Percentiles rank a stretch among this genome's conserved stretches.
Conservation (phyloP, 2,329 filamentous ascomycete genomes). For the Fusarium anguioides region DNA sequence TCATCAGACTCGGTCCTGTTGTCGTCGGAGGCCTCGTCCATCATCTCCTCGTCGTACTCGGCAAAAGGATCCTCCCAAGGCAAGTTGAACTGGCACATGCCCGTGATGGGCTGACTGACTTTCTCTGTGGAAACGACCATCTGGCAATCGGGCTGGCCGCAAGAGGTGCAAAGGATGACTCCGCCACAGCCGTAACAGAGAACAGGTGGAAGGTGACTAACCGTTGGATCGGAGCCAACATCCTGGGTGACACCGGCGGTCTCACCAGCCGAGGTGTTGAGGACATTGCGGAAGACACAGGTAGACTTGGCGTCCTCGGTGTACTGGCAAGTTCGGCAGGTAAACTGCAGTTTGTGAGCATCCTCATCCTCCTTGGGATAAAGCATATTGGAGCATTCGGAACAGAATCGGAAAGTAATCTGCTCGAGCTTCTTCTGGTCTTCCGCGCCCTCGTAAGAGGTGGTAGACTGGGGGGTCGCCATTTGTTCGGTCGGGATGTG, state of each 20-base stretch:
- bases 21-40: conserved; percentile 43
- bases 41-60: conserved; percentile 55
- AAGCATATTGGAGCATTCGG: conserved; percentile 98
- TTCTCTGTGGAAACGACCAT: conserved; percentile 34
- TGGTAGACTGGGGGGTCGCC: conserved; percentile 67
- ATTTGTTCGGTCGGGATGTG: conserved; percentile 52
- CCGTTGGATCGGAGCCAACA: conserved; percentile 97
- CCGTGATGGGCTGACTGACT: conserved; percentile 42
- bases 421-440: conserved; percentile 73
- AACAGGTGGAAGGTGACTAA: conserved; percentile 71
- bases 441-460: conserved; percentile 54
- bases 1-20: conserved; percentile 33
- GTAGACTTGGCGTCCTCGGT: conserved; percentile 86
- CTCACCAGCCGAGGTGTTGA: conserved; percentile 91
- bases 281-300: conserved; percentile 95
- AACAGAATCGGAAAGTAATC: conserved; percentile 97
- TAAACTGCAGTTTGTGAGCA: conserved; percentile 88
- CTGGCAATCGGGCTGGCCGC: conserved; percentile 47
- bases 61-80: conserved; percentile 49
- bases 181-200: conserved; percentile 61
- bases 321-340: conserved; percentile 94
- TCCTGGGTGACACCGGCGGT: conserved; percentile 98
- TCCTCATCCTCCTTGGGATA: conserved; percentile 95
- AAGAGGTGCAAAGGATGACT: conserved; percentile 57
- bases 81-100: conserved; percentile 47